phyloP scores from a whole-genome alignment of 2,329 filamentous ascomycete genomes.

The Escovopsis sp. region DNA sequence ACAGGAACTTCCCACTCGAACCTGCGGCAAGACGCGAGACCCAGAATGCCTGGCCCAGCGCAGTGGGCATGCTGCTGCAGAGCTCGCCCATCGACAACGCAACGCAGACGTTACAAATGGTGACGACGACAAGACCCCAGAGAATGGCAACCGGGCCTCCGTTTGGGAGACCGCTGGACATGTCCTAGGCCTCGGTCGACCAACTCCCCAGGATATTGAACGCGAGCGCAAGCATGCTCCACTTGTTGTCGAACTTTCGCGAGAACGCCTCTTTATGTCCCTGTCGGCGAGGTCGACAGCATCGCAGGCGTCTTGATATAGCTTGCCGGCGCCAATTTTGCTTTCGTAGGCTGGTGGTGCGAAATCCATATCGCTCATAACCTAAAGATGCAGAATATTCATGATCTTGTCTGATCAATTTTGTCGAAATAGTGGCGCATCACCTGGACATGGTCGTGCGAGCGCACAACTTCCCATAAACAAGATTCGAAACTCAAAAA shows the following conservation, averaged over 20 bases:
- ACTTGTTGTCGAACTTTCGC: constrained; percentile 34
- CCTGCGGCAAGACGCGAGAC: constrained; percentile 22
- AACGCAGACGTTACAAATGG: constrained; percentile 36
- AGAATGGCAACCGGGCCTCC: constrained; percentile 39
- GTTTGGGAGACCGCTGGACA: constrained; percentile 34
- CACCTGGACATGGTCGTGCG: no score
- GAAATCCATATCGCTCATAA: background rate
- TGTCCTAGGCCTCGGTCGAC: constrained; percentile 38
- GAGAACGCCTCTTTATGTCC: constrained; percentile 25
- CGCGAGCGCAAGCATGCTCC: constrained; percentile 42
- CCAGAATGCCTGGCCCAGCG: constrained; percentile 46
- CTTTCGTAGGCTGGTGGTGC: constrained; percentile 6
- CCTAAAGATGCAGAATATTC: background rate
- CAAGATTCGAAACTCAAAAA: no score
- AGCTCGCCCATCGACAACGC: constrained; percentile 41
- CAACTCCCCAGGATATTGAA: constrained; percentile 44
- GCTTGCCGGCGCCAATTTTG: constrained; percentile 25
- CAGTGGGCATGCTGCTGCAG: constrained; percentile 43
- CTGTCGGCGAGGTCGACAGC: constrained; percentile 23
- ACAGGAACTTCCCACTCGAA: constrained; percentile 30
- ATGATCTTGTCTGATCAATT: no score
- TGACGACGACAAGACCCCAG: constrained; percentile 40
- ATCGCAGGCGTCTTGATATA: constrained; percentile 19
- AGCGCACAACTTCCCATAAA: no score
- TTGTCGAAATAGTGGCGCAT: no score